Evolutionary conservation across 805 yeast species (phyloP), one percentile per base, ranked within the genome.

Genomic region (Candida pini): DNA sequence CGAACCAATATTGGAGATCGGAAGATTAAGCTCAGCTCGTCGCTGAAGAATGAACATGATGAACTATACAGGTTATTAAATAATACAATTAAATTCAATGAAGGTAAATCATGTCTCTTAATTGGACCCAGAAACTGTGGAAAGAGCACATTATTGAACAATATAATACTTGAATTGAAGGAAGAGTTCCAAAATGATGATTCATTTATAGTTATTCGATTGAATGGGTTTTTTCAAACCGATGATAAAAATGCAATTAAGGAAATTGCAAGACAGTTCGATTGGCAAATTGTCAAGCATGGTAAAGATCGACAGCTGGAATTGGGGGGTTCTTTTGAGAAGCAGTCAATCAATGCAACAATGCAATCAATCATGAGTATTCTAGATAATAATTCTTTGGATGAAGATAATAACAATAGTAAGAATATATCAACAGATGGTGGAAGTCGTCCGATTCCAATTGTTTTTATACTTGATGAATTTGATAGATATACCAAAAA

Each of bases 201-300:
- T 22, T 73, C 76, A 32, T 86, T 77, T 50, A 64, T 89, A 13
- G 64, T 73, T 0, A 73, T 92, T 9, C 56, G 69, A 16, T 61
- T 90, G 19, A 77, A 81, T 39, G 96, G 96, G 0, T 58, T 69
- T 10, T 68, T 79, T 3, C 96, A 86, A 51, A 53, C 69, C 4
- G 87, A 81, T 45, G 97, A 90, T 51, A 71, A 68, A 30, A 62
- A 72, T 32, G 97, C 97, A 0, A 72, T 92, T 10, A 70, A 89
- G 33, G 89, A 86, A 44, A 82, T 92, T 38, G 95, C 96, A 0
- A 66, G 81, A 28, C 97, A 89, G 56, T 60, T 90, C 26, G 95
- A 86, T 51, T 52, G 54, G 41, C 31, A 23, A 19, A 19, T 28
- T 6, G 18, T 18, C 17, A 18, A 22, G 5, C 49, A 54, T 33